Evolutionary conservation across 768 basidiomycete genomes (phyloP), one percentile per base, ranked within the genome.

Genomic region (Calocybe cyanea): DNA sequence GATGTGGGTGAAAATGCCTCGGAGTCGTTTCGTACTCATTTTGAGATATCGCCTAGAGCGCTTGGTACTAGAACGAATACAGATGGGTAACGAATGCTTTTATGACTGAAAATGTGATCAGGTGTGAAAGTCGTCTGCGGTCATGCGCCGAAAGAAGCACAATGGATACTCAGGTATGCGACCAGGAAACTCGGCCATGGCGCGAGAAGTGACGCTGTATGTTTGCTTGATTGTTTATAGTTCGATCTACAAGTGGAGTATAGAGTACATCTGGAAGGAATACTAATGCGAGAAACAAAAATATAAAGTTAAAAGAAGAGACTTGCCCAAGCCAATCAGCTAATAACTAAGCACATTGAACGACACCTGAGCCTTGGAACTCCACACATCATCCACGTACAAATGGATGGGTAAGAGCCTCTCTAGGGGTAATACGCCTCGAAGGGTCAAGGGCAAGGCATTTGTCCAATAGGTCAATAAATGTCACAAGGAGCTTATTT

Each of bases 391-490:
- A 72, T 17, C 71, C 72, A 14, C 87, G 73, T 45, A 97, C 81
- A 65, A 95, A 97, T 0, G 90, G 81, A 65, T 97, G 93, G 7
- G 76, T 65, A 32, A 97, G 73, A 3, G 91, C 93, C 59, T 97
- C 95, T 58, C 85, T 82, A 1, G 94, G 93, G n/a, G 82, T 83
- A 24, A 96, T 80, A 57, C 95, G 70, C 61, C 91, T 81, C 33
- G 80, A 74, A 2, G 94, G 88, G 61, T 98, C 95, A 13, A 99
- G 74, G 17, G 80, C 71, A 20, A 96, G 72, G 62, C 94, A 95
- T 67, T 86, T 93, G 59, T 98, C 94, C 46, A 99, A 64, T 36
- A 98, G 64, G 62, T 98, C 94, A 39, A 95, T 77, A 58, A 99
- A 96, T 4, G 82, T 78, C 18, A 73, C 59, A 8, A 96, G 53